These are phyloP conservation scores for Sungouiozyma intestinalis DNA, from an alignment of 805 yeast genomes.

Conservation along the genomic window DNA sequence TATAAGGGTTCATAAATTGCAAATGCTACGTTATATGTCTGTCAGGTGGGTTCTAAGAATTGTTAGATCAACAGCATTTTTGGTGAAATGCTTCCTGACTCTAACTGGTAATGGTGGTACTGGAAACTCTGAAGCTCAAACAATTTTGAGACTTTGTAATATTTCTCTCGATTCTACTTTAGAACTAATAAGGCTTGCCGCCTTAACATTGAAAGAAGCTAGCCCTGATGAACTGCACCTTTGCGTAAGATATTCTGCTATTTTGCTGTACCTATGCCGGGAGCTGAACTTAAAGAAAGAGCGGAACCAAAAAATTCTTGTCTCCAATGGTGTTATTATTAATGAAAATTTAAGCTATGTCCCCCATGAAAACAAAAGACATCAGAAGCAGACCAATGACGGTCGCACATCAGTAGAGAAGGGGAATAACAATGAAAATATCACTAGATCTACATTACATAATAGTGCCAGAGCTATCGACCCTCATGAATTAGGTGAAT, in stretches of 20 bases:
- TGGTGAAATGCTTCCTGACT: constrained; percentile 74
- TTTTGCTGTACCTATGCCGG: constrained; percentile 63
- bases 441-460: too few species aligned
- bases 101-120: constrained; percentile 32
- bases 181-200: constrained; percentile 56
- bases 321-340: constrained; percentile 4
- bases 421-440: too few species aligned
- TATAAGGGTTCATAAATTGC: constrained; percentile 53
- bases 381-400: too few species aligned
- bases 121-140: constrained; percentile 32
- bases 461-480: too few species aligned
- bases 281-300: constrained; percentile 48
- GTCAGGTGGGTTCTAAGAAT: constrained; percentile 86
- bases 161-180: constrained; percentile 65
- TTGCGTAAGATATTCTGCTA: constrained; percentile 69
- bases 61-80: constrained; percentile 80
- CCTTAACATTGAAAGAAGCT: constrained; percentile 65
- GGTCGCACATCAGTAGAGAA: too few species aligned
- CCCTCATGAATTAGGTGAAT: background rate
- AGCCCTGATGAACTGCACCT: constrained; percentile 85
- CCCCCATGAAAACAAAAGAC: too few species aligned
- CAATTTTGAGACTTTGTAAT: constrained; percentile 47
- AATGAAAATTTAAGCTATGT: constrained; percentile 3
- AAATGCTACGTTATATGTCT: constrained; percentile 67
- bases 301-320: constrained; percentile 4